These are phyloP conservation scores for Aspergillus eucalypticola DNA, from an alignment of 2,329 filamentous ascomycete species.

Conservation along the genomic window DNA sequence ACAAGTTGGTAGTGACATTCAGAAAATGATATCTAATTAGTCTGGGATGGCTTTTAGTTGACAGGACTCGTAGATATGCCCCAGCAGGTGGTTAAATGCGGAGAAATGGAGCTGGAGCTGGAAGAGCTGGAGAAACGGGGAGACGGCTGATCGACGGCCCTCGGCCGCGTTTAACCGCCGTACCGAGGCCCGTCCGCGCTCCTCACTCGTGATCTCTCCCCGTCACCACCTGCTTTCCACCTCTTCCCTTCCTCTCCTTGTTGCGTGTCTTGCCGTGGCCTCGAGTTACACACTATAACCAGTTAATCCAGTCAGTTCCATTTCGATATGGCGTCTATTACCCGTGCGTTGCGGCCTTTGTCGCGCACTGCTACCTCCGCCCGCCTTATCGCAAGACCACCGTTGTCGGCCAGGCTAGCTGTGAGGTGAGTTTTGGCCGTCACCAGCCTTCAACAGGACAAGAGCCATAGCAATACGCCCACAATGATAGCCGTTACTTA, in stretches of 20 bases:
- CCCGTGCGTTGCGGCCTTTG: slow-evolving; percentile 49
- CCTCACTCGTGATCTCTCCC: background rate
- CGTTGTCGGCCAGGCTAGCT: slow-evolving; percentile 39
- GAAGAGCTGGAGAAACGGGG: too few species aligned
- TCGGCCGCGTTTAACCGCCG: slow-evolving; percentile 8
- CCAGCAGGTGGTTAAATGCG: background rate
- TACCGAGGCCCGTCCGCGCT: background rate
- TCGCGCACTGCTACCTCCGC: slow-evolving; percentile 42
- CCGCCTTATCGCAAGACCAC: slow-evolving; percentile 41
- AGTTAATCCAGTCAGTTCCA: background rate
- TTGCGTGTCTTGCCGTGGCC: background rate
- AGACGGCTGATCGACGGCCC: slow-evolving; percentile 6
- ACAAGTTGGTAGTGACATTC: background rate
- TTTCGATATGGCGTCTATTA: slow-evolving; percentile 50
- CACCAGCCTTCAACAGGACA: background rate
- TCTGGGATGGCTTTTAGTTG: too few species aligned
- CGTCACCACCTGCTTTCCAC: slow-evolving; percentile 48
- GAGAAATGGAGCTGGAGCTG: background rate
- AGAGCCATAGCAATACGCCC: background rate
- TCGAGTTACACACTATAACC: background rate
- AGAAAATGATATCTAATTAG: too few species aligned
- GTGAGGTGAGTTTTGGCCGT: slow-evolving; percentile 38
- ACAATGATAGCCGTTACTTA: too few species aligned
- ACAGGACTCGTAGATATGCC: background rate
- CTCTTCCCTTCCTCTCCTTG: background rate